Conservation (phyloP, 257 asterid genomes). For the Nyctanthes arbortristis region DNA sequence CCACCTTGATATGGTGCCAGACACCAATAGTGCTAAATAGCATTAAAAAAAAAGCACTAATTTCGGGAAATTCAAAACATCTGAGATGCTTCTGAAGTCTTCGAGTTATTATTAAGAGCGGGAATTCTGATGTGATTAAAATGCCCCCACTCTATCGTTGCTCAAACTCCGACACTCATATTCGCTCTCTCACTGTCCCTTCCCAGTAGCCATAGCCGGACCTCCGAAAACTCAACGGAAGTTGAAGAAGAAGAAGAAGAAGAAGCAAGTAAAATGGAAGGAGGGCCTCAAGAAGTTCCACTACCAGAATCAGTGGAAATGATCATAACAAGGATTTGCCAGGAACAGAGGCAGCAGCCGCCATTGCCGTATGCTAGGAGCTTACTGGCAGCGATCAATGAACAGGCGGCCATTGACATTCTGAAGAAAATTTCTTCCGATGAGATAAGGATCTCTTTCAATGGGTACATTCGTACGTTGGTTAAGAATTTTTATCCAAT, state of each 20-base stretch:
- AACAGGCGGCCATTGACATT: conserved; percentile 24
- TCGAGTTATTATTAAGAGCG: too few relatives aligned
- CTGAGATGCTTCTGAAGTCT: too few relatives aligned
- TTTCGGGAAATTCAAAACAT: too few relatives aligned
- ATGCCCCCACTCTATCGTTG: not conserved
- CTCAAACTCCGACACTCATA: too few relatives aligned
- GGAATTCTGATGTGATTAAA: not conserved
- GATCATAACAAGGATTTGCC: conserved; percentile 25
- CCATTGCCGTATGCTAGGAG: conserved; percentile 23
- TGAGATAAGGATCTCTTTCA: conserved; percentile 14
- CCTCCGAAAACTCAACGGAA: not conserved
- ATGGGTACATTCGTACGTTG: conserved; percentile 27
- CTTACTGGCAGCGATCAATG: conserved; percentile 38
- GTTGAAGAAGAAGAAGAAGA: not conserved
- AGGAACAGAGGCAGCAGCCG: conserved; percentile 21
- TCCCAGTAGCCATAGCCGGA: not conserved
- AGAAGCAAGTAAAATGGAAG: not conserved
- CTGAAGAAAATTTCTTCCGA: conserved; percentile 17
- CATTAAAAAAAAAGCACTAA: too few relatives aligned
- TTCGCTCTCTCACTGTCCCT: not conserved
- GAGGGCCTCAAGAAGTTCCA: conserved; percentile 16
- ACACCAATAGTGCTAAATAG: too few relatives aligned
- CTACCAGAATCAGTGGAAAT: conserved; percentile 37
- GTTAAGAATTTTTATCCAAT: conserved; percentile 13
- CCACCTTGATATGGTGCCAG: too few relatives aligned